Evolutionary conservation across 805 yeast species (phyloP).

Genomic region (Ogataea minuta): DNA sequence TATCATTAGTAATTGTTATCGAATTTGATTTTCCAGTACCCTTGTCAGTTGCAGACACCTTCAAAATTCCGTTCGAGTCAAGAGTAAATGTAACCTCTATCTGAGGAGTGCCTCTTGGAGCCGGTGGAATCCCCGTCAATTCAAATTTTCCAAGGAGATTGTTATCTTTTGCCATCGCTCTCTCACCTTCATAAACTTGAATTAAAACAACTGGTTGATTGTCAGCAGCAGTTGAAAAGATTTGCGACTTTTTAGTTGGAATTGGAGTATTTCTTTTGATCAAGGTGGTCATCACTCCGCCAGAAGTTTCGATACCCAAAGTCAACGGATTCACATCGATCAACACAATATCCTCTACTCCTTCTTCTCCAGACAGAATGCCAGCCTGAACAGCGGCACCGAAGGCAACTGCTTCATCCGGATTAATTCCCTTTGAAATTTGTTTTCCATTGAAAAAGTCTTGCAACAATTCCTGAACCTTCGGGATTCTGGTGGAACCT

Average conservation of each 20-base stretch:
- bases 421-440: slow-evolving; percentile 96
- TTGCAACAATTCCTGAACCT: slow-evolving; percentile 91
- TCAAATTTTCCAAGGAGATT: slow-evolving; percentile 85
- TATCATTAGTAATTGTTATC: slow-evolving; percentile 88
- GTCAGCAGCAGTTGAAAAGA: slow-evolving; percentile 93
- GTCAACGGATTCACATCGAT: slow-evolving; percentile 94
- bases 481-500: slow-evolving; percentile 99
- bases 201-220: slow-evolving; percentile 94
- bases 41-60: slow-evolving; percentile 85
- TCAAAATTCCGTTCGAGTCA: slow-evolving; percentile 84
- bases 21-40: slow-evolving; percentile 92
- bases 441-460: slow-evolving; percentile 90
- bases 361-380: slow-evolving; percentile 92
- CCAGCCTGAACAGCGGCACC: slow-evolving; percentile 99
- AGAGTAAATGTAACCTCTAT: slow-evolving; percentile 86
- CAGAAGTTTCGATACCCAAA: slow-evolving; percentile 93
- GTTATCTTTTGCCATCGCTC: slow-evolving; percentile 92
- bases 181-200: slow-evolving; percentile 95
- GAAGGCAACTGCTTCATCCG: slow-evolving; percentile 99
- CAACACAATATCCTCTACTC: slow-evolving; percentile 84
- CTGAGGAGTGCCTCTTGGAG: slow-evolving; percentile 91
- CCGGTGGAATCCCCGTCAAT: slow-evolving; percentile 83
- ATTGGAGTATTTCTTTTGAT: slow-evolving; percentile 94
- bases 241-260: slow-evolving; percentile 93
- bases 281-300: slow-evolving; percentile 96